These are phyloP conservation scores for Sporobolomyces roseus DNA, from an alignment of 768 basidiomycete genomes.

Conservation along the genomic window DNA sequence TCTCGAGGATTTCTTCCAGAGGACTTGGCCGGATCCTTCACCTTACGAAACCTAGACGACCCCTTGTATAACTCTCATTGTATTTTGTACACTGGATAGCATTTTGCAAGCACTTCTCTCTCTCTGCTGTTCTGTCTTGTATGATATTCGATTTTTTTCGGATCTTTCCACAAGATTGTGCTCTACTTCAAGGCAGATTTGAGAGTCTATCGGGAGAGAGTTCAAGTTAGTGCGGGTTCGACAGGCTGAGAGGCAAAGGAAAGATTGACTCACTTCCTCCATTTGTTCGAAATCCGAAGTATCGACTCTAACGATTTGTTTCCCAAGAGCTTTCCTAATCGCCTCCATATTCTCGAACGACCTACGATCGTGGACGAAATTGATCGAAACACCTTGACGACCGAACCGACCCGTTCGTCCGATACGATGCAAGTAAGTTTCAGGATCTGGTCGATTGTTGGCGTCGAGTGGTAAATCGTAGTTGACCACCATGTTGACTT, in stretches of 20 bases:
- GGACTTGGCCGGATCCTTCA: constrained; percentile 12
- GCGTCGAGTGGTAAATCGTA: constrained; percentile 59
- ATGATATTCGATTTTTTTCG: too few relatives aligned
- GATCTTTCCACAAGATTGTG: too few relatives aligned
- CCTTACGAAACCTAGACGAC: background rate
- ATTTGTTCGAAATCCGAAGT: constrained; percentile 88
- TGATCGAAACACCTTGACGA: constrained; percentile 91
- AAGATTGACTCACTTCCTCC: constrained; percentile 62
- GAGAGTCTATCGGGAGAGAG: constrained; percentile 1
- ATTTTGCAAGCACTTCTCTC: too few relatives aligned
- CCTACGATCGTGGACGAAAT: constrained; percentile 86
- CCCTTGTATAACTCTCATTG: too few relatives aligned
- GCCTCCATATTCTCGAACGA: constrained; percentile 86
- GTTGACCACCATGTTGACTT: constrained; percentile 99
- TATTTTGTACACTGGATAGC: too few relatives aligned
- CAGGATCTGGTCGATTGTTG: constrained; percentile 67
- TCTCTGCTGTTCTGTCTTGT: too few relatives aligned
- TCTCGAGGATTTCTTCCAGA: constrained; percentile 4
- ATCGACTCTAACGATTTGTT: constrained; percentile 78
- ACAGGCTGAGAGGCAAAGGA: background rate
- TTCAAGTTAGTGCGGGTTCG: background rate
- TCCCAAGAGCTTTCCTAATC: constrained; percentile 67
- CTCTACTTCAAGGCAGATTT: constrained; percentile 17
- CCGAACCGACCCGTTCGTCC: constrained; percentile 98
- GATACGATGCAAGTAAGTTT: constrained; percentile 97